Evolutionary conservation across 139 green algal species (phyloP).

Genomic region (Spirogloea muscicola): DNA sequence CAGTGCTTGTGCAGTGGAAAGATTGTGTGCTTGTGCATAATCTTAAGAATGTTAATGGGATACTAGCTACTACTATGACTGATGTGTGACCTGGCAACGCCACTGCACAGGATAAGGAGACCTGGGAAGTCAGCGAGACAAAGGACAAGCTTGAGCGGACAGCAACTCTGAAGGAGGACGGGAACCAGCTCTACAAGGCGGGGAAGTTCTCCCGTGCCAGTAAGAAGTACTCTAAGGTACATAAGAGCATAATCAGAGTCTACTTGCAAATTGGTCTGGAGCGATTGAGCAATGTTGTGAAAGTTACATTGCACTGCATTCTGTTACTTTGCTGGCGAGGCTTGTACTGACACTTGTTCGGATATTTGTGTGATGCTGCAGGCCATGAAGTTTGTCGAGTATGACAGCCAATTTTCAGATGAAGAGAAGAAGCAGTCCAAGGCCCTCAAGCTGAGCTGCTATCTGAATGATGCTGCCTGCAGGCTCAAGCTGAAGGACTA

Average conservation of each 20-base stretch:
- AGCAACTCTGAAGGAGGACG: constrained; percentile 73
- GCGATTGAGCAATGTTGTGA: too few species aligned
- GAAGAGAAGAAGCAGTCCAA: constrained; percentile 53
- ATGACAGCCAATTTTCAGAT: constrained; percentile 53
- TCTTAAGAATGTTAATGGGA: too few species aligned
- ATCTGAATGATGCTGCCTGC: constrained; percentile 81
- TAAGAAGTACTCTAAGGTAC: constrained; percentile 64
- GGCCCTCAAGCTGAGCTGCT: constrained; percentile 66
- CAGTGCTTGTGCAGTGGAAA: too few species aligned
- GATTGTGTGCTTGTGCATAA: too few species aligned
- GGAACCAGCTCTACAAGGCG: constrained; percentile 85
- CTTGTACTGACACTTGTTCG: too few species aligned
- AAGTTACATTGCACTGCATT: too few species aligned
- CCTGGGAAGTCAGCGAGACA: constrained; percentile 79
- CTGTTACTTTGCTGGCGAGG: too few species aligned
- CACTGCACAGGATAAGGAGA: constrained; percentile 74
- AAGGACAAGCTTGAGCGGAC: constrained; percentile 79
- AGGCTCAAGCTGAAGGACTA: constrained; percentile 70
- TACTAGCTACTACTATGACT: too few species aligned
- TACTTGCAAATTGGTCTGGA: too few species aligned
- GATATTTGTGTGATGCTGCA: too few species aligned
- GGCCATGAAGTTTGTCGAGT: constrained; percentile 57
- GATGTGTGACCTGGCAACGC: too few species aligned
- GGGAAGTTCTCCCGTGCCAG: constrained; percentile 64
- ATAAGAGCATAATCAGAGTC: too few species aligned